Percentiles rank a stretch among this genome's conserved stretches.
These are phyloP conservation scores for Phytophthora litchii DNA, from an alignment of 352 stramenopile species.

Conservation along the genomic window DNA sequence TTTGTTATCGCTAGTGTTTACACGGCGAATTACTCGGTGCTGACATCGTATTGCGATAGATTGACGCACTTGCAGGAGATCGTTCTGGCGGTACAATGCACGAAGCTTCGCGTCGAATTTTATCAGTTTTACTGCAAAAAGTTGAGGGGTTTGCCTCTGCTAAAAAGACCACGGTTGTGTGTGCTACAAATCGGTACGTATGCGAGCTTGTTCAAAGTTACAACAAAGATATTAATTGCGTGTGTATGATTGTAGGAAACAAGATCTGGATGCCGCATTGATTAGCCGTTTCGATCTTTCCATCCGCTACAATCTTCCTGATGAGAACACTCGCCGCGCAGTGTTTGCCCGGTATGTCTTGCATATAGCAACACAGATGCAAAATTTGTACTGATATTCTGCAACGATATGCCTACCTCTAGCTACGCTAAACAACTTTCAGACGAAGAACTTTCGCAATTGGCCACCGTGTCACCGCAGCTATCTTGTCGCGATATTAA, in stretches of 20 bases:
- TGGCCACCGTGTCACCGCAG: constrained; percentile 81
- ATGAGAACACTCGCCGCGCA: constrained; percentile 76
- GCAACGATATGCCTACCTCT: not conserved
- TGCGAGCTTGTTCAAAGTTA: not conserved
- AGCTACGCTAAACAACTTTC: constrained; percentile 92
- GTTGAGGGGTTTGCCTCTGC: constrained; percentile 93
- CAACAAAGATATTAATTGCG: not conserved
- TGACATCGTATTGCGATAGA: constrained; percentile 41
- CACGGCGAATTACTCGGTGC: not conserved
- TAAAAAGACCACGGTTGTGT: constrained; percentile 93
- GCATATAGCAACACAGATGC: not conserved
- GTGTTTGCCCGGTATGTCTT: constrained; percentile 85
- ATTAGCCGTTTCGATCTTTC: constrained; percentile 94
- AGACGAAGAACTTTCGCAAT: constrained; percentile 67
- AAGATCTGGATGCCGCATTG: constrained; percentile 92
- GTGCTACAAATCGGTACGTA: constrained; percentile 87
- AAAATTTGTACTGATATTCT: constrained; percentile 5
- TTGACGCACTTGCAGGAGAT: constrained; percentile 91
- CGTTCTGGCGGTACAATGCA: constrained; percentile 91
- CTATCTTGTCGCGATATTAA: constrained; percentile 95
- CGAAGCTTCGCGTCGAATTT: constrained; percentile 91
- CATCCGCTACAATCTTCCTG: constrained; percentile 92
- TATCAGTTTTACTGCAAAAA: constrained; percentile 93
- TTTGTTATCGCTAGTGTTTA: constrained; percentile 25
- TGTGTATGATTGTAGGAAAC: constrained; percentile 61